Percentiles rank a stretch among this genome's conserved stretches.
Conservation (phyloP, 2,329 filamentous ascomycete species). For the Lasiodiplodia gonubiensis region DNA sequence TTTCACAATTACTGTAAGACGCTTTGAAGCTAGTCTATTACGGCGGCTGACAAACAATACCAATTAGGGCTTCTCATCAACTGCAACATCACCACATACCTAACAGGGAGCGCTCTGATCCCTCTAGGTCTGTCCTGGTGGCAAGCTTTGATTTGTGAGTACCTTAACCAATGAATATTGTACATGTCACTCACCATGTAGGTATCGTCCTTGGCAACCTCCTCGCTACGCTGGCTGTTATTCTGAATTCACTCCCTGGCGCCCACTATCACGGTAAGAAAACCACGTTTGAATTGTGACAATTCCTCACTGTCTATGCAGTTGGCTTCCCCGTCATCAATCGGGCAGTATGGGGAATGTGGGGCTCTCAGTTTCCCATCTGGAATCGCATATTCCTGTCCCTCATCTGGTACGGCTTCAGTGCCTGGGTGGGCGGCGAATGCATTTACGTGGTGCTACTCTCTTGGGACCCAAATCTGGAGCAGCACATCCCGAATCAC, state of each 20-base stretch:
- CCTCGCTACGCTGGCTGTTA: conserved; percentile 44
- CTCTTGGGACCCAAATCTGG: conserved; percentile 44
- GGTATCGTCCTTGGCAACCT: conserved; percentile 50
- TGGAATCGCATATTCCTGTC: conserved; percentile 49
- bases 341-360: conserved; percentile 52
- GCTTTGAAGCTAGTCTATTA: neutral
- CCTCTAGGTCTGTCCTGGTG: conserved; percentile 49
- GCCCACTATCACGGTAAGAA: conserved; percentile 47
- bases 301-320: neutral
- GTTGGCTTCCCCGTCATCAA: conserved; percentile 52
- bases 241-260: conserved; percentile 47
- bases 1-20: conserved; percentile 54
- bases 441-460: conserved; percentile 42
- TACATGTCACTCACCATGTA: conserved; percentile 30
- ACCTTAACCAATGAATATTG: neutral
- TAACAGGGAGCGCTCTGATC: conserved; percentile 47
- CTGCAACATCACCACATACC: conserved; percentile 51
- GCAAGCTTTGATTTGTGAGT: conserved; percentile 43
- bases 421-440: conserved; percentile 45
- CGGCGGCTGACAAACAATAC: neutral
- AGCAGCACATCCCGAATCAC: conserved; percentile 36
- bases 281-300: too few species aligned
- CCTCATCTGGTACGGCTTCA: conserved; percentile 45
- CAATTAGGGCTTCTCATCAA: conserved; percentile 55
- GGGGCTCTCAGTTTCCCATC: conserved; percentile 49